Evolutionary conservation across 2,329 filamentous ascomycete species (phyloP), one percentile per base, ranked within the genome.

Genomic region (Aspergillus transmontanensis): DNA sequence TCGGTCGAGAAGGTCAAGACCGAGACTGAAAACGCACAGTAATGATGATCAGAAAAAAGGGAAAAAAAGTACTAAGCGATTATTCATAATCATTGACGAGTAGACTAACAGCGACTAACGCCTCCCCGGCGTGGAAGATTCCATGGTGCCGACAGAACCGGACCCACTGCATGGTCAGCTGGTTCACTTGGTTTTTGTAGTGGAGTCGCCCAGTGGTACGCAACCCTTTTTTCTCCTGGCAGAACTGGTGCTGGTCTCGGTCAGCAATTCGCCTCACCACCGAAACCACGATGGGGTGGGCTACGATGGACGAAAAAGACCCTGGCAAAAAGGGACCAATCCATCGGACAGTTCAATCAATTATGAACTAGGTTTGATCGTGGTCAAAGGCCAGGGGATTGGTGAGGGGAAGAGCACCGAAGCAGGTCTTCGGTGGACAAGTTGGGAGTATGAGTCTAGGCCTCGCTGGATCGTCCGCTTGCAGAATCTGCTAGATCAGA

Each of bases 401-500:
- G 28, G 21, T 9, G 51, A 41, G 32, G 16, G 34, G 53, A 36
- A 41, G 26, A 65, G 26, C 51, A 34, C 36, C 56, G 23, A n/a
- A 53, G 50, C 28, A 43, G 48, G 39, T 6, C 14, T 19, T 16
- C 39, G 39, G 39, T 41, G 39, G 39, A 41, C 39, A 19, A 41
- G 39, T 41, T 41, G 45, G 46, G 14, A 11, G 14, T 23, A 21
- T 55, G 53, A 54, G 66, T 69, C 67, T 69, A 69, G 67, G 66
- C 56, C 56, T 51, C 12, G 14, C 30, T 55, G 54, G 61, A 60
- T 61, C 64, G 39, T 62, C 66, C 67, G 67, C 62, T 63, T 69
- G 67, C 68, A 70, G 67, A 68, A 60, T 69, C 65, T 70, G 64
- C 64, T 58, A 61, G 63, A 67, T 69, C 68, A 69, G 65, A 65